phyloP scores from a whole-genome alignment of 2,329 filamentous ascomycete genomes.

The Claviceps paspali region DNA sequence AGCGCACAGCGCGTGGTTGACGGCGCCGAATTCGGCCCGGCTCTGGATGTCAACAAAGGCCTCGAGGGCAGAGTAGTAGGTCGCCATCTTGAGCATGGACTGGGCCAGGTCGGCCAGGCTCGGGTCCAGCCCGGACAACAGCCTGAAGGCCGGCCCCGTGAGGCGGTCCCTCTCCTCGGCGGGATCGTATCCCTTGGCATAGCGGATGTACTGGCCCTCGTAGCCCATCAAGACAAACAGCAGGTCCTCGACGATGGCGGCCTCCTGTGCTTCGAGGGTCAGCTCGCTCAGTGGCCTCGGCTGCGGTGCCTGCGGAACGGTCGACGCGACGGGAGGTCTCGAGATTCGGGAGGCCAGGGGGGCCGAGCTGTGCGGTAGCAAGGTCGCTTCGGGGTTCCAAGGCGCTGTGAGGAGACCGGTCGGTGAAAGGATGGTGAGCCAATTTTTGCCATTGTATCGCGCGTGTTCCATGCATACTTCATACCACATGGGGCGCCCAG shows the following conservation, averaged over 20 bases:
- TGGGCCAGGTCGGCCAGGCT: slow-evolving; percentile 75
- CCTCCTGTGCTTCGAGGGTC: slow-evolving; percentile 69
- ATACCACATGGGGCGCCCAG: no score
- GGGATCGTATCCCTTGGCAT: slow-evolving; percentile 68
- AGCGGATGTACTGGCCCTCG: slow-evolving; percentile 94
- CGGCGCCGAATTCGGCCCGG: slow-evolving; percentile 78
- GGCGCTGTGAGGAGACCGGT: slow-evolving; percentile 21
- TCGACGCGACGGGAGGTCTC: slow-evolving; percentile 55
- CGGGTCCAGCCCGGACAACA: slow-evolving; percentile 73
- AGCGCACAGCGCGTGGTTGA: slow-evolving; percentile 94
- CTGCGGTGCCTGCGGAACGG: slow-evolving; percentile 59
- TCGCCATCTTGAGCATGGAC: slow-evolving; percentile 87
- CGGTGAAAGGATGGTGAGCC: no score
- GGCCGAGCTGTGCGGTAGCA: slow-evolving; percentile 51
- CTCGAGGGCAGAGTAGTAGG: slow-evolving; percentile 81
- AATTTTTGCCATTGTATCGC: no score
- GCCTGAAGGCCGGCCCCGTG: slow-evolving; percentile 64
- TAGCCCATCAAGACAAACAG: slow-evolving; percentile 96
- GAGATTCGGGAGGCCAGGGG: slow-evolving; percentile 55
- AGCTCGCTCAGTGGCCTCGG: slow-evolving; percentile 56
- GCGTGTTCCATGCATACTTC: no score
- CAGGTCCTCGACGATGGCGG: slow-evolving; percentile 75
- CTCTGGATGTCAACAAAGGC: slow-evolving; percentile 91
- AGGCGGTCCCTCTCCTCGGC: slow-evolving; percentile 74
- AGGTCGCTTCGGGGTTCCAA: slow-evolving; percentile 69